Conservation (phyloP, 495 filamentous ascomycete genomes). For the Xanthoparmelia taractica region DNA sequence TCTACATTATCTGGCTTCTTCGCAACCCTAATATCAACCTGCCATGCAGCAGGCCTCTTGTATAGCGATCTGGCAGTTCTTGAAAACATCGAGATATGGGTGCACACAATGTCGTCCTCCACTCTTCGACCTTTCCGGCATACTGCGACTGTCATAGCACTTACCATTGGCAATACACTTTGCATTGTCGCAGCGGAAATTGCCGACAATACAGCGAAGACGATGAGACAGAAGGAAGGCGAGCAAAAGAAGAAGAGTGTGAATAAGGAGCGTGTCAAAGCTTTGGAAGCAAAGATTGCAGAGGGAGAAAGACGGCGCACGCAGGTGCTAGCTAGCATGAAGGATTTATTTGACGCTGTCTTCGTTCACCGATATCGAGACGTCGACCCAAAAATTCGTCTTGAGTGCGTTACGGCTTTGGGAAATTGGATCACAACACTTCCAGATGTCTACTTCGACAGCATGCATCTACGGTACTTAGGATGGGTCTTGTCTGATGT, state of each 20-base stretch:
- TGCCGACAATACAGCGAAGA: slow-evolving; percentile 61
- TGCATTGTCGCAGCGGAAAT: slow-evolving; percentile 54
- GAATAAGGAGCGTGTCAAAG: slow-evolving; percentile 66
- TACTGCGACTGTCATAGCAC: slow-evolving; percentile 73
- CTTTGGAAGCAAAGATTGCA: slow-evolving; percentile 58
- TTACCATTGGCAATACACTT: slow-evolving; percentile 65
- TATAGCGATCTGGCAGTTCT: slow-evolving; percentile 67
- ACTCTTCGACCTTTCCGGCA: slow-evolving; percentile 81
- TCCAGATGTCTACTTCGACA: slow-evolving; percentile 80
- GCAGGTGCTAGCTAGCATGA: slow-evolving; percentile 57
- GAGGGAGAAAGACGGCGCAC: slow-evolving; percentile 58
- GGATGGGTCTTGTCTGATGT: slow-evolving; percentile 86
- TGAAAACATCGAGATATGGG: slow-evolving; percentile 80
- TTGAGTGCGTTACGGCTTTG: slow-evolving; percentile 74
- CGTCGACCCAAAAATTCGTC: slow-evolving; percentile 76
- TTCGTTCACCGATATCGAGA: slow-evolving; percentile 95
- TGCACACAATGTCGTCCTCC: slow-evolving; percentile 77
- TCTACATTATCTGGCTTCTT: slow-evolving; percentile 71
- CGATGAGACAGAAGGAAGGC: slow-evolving; percentile 69
- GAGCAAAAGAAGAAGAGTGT: slow-evolving; percentile 67
- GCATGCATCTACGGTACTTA: slow-evolving; percentile 79
- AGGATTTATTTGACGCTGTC: slow-evolving; percentile 77
- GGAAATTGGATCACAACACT: slow-evolving; percentile 79
- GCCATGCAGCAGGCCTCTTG: slow-evolving; percentile 66
- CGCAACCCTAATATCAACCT: slow-evolving; percentile 57